phyloP scores from a whole-genome alignment of 148 eudicot genomes.

The Chenopodium album region DNA sequence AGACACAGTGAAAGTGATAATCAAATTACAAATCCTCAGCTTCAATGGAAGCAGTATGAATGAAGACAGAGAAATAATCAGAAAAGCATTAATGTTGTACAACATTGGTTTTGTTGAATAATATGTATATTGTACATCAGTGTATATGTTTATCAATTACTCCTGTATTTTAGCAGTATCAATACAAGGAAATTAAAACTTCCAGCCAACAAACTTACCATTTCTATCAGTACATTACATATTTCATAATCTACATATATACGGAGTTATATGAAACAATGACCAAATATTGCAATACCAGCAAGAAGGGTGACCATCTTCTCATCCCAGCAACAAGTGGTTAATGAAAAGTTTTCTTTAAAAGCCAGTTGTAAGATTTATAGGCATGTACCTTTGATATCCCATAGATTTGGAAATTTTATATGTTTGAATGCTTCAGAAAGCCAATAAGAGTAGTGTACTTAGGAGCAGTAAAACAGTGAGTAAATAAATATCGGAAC shows the following conservation, averaged over 20 bases:
- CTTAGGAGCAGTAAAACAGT: not conserved
- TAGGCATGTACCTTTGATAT: not conserved
- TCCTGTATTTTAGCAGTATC: not conserved
- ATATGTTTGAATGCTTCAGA: not conserved
- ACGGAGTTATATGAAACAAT: not conserved
- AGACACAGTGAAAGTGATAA: not conserved
- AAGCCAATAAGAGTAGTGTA: not conserved
- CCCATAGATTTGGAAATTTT: not conserved
- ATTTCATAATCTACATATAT: not conserved
- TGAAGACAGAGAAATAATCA: not conserved
- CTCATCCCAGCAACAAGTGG: not conserved
- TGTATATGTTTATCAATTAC: not conserved
- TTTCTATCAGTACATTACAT: not conserved
- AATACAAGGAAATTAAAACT: not conserved
- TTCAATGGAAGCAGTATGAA: not conserved
- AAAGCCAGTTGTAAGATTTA: not conserved
- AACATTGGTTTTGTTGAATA: not conserved
- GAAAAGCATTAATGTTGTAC: not conserved
- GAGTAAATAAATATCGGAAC: not conserved
- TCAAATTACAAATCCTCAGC: constrained; percentile 1
- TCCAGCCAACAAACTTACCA: not conserved
- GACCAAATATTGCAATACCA: not conserved
- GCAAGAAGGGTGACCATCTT: not conserved
- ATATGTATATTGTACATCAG: not conserved
- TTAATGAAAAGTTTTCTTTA: not conserved